Evolutionary conservation across 1,284 basidiomycete species (phyloP).

Genomic region (Sporisorium graminicola): DNA sequence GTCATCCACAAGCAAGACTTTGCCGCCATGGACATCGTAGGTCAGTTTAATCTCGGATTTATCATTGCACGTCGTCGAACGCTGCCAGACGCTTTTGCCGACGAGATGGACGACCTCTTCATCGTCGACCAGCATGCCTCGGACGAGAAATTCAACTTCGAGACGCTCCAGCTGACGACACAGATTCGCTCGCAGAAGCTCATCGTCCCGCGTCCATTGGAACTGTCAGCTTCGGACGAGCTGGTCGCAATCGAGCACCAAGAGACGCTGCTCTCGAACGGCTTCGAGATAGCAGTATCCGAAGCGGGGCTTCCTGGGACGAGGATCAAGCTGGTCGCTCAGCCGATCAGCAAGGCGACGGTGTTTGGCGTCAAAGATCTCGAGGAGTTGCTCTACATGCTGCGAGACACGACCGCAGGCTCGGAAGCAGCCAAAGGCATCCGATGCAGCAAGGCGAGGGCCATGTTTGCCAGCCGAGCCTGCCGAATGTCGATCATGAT

Average conservation of each 20-base stretch:
- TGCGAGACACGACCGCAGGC: slow-evolving; percentile 81
- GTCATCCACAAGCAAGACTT: slow-evolving; percentile 92
- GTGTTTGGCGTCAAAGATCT: slow-evolving; percentile 85
- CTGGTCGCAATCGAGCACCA: slow-evolving; percentile 87
- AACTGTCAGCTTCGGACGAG: slow-evolving; percentile 91
- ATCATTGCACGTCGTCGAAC: slow-evolving; percentile 81
- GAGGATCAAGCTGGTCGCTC: slow-evolving; percentile 80
- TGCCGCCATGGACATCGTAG: slow-evolving; percentile 82
- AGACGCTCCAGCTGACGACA: slow-evolving; percentile 88
- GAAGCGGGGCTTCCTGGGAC: slow-evolving; percentile 74
- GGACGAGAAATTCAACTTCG: slow-evolving; percentile 99
- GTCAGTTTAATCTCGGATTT: slow-evolving; percentile 97
- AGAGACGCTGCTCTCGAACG: slow-evolving; percentile 83
- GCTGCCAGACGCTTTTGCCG: not conserved
- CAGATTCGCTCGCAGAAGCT: slow-evolving; percentile 87
- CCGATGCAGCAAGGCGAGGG: slow-evolving; percentile 89
- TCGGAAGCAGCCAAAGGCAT: slow-evolving; percentile 75
- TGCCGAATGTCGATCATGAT: slow-evolving; percentile 98
- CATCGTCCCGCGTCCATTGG: slow-evolving; percentile 81
- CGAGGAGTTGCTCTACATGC: slow-evolving; percentile 89
- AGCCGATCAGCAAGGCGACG: slow-evolving; percentile 90
- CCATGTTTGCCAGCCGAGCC: slow-evolving; percentile 96
- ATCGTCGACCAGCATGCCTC: slow-evolving; percentile 83
- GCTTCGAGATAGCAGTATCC: slow-evolving; percentile 79
- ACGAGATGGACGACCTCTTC: slow-evolving; percentile 75